Evolutionary conservation across 345 rosid genomes (phyloP).

Genomic region (Citrus inodora): DNA sequence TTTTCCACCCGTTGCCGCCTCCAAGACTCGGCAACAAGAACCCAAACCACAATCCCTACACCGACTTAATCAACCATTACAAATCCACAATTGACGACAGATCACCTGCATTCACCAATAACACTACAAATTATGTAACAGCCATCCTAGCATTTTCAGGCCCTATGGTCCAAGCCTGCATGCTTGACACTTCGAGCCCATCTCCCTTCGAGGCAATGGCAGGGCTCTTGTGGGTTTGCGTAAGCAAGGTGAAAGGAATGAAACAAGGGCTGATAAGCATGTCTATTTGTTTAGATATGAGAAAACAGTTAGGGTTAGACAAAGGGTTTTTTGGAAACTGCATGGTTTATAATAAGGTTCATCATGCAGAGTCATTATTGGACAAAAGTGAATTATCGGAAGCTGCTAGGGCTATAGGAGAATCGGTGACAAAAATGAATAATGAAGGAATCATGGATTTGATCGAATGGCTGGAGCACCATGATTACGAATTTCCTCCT

Average conservation of each 20-base stretch:
- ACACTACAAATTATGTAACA: slow-evolving; percentile 23
- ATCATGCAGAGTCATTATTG: neutral
- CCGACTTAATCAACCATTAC: slow-evolving; percentile 39
- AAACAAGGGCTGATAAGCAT: slow-evolving; percentile 37
- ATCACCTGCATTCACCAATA: neutral
- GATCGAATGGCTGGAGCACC: slow-evolving; percentile 51
- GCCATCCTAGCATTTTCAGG: slow-evolving; percentile 39
- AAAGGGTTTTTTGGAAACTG: slow-evolving; percentile 64
- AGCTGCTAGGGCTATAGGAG: slow-evolving; percentile 36
- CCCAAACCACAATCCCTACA: slow-evolving; percentile 18
- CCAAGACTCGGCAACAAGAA: slow-evolving; percentile 14
- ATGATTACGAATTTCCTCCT: slow-evolving; percentile 1
- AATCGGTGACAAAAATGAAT: slow-evolving; percentile 33
- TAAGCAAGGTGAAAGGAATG: slow-evolving; percentile 46
- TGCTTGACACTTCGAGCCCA: neutral
- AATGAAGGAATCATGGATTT: slow-evolving; percentile 45
- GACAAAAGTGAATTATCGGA: slow-evolving; percentile 12
- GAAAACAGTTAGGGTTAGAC: slow-evolving; percentile 45
- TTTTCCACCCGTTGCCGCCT: slow-evolving; percentile 42
- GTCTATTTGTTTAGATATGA: slow-evolving; percentile 51
- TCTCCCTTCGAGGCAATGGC: slow-evolving; percentile 50
- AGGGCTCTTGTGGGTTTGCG: slow-evolving; percentile 56
- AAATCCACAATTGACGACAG: slow-evolving; percentile 19
- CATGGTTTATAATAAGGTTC: slow-evolving; percentile 48
- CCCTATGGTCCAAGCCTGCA: slow-evolving; percentile 40